A percentile compares a stretch with the other conserved stretches of the same genome.
These are phyloP conservation scores for Cenchrus americanus DNA, from an alignment of 176 grass and related monocot genomes.

Conservation along the genomic window DNA sequence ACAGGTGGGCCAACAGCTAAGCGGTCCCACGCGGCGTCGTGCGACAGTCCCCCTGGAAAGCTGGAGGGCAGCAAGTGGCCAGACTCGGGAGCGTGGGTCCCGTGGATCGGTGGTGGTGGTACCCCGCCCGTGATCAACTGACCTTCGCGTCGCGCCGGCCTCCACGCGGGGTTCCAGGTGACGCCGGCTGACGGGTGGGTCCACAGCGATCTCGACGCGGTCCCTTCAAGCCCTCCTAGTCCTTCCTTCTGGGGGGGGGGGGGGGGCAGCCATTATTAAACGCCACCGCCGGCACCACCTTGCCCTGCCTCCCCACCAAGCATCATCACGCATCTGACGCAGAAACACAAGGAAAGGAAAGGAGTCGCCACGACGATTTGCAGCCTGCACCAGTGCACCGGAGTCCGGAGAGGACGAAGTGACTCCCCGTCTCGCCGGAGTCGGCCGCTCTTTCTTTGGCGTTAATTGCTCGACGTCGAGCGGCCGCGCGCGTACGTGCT, in stretches of 20 bases:
- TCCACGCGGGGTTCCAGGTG: background rate
- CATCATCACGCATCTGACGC: slow-evolving; percentile 34
- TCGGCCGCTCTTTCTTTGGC: background rate
- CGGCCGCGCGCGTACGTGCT: background rate
- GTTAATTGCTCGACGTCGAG: background rate
- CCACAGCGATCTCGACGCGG: background rate
- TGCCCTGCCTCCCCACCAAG: slow-evolving; percentile 28
- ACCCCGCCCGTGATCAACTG: background rate
- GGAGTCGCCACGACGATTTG: background rate
- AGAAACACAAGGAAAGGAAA: slow-evolving; percentile 6
- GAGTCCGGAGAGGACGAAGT: no score
- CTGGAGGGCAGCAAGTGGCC: slow-evolving; percentile 15
- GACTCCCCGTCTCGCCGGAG: slow-evolving; percentile 15
- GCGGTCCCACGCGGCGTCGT: background rate
- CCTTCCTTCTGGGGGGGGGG: no score
- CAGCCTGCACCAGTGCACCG: background rate
- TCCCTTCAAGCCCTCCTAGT: background rate
- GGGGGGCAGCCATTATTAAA: slow-evolving; percentile 6
- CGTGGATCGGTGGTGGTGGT: background rate
- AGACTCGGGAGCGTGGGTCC: slow-evolving; percentile 12
- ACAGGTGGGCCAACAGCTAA: fast-evolving
- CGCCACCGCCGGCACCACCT: background rate
- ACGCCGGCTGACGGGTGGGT: background rate
- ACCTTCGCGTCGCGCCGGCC: background rate
- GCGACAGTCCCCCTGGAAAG: background rate